Evolutionary conservation across 2,329 filamentous ascomycete species (phyloP), one percentile per base, ranked within the genome.

Genomic region (Arachnomyces sp.): DNA sequence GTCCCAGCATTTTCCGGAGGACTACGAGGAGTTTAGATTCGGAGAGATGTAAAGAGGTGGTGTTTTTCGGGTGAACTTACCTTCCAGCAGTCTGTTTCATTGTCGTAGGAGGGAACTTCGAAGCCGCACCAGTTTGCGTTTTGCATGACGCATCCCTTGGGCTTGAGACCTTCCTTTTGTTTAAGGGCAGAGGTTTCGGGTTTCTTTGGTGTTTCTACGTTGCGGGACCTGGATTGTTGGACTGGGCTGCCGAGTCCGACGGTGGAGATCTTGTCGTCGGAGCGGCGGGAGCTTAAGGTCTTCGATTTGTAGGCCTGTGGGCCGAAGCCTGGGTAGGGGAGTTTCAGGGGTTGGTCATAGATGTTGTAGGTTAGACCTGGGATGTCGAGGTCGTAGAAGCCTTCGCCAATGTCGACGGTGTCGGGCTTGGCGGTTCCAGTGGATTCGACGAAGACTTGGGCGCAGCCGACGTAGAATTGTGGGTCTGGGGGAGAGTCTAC

Each of bases 401-500:
- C 43, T 42, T 47, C 81, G 0, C 82, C 82, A 44, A 87, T 86
- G 38, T 66, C 71, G 42, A 81, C 78, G 2, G 70, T 73, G 42
- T 59, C 46, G 0, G 76, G 74, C 5, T 75, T 63, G 1, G 67
- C 57, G 0, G 66, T 59, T 5, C 66, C 72, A 1, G 60, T 56
- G 34, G 71, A 71, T 20, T 76, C 53, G 35, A 88, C 59, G 54
- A 76, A 82, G 47, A 87, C 67, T 60, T 88, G 83, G 1, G 80
- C 81, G 57, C 83, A 88, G 38, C 80, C 78, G 38, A 74, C 66
- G 57, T 83, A 88, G 63, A 84, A 84, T 58, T 88, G 82, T n/a
- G 83, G 77, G 42, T 81, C 71, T 1, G 60, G 54, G n/a, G 61
- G 58, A 7, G 63, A 65, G 20, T 68, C 61, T 44, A 70, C 61